phyloP scores from a whole-genome alignment of 345 rosid species.

The Rhodamnia rubescens region DNA sequence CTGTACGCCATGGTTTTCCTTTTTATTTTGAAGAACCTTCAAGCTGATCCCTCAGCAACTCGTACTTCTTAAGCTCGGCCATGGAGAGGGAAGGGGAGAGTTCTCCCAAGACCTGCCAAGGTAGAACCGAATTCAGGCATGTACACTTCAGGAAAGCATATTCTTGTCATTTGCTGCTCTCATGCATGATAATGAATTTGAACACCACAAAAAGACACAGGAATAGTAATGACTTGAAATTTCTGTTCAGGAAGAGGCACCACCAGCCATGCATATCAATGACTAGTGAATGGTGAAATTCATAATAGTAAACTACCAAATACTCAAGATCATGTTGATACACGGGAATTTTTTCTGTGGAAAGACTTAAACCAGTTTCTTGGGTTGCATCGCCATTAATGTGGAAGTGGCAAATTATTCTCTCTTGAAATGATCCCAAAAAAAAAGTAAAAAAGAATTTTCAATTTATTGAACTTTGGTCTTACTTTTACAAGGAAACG shows the following conservation, averaged over 20 bases:
- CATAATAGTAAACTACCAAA: not conserved
- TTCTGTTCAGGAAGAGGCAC: not conserved
- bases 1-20: not conserved
- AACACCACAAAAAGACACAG: not conserved
- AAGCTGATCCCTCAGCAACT: conserved; percentile 60
- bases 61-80: conserved; percentile 85
- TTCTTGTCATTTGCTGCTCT: not conserved
- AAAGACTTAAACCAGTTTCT: not conserved
- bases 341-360: not conserved
- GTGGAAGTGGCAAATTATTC: not conserved
- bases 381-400: not conserved
- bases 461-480: not conserved
- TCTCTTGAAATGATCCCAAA: not conserved
- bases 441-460: not conserved
- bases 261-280: not conserved
- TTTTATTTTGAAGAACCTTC: conserved; percentile 42
- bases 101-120: conserved; percentile 60
- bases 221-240: not conserved
- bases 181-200: not conserved
- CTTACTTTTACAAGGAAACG: not conserved
- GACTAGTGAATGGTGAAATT: not conserved
- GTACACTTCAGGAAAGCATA: not conserved
- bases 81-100: conserved; percentile 83
- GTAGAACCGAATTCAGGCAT: not conserved
- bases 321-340: not conserved